Evolutionary conservation across 805 yeast genomes (phyloP).

Genomic region (Lipomyces anomalus): DNA sequence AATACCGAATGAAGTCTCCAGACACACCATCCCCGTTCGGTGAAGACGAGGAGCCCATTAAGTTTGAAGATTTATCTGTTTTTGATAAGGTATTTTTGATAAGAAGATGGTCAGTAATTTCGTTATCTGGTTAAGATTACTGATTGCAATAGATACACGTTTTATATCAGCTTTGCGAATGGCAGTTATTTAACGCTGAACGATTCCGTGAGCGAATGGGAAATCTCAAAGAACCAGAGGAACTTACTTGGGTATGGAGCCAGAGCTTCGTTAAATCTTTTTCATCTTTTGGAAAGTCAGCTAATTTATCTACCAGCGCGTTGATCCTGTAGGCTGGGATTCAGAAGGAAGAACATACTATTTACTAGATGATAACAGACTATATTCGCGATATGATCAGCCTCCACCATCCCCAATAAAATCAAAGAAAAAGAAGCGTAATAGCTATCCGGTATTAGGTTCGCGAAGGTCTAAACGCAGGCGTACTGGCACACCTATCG

Average conservation of each 20-base stretch:
- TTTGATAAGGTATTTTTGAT: constrained; percentile 15
- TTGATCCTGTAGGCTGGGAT: constrained; percentile 31
- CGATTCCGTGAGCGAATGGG: constrained; percentile 26
- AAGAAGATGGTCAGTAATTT: no score
- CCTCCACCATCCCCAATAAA: no score
- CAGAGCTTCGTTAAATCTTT: not conserved
- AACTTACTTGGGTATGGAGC: constrained; percentile 17
- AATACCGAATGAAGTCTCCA: constrained; percentile 20
- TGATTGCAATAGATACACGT: constrained; percentile 7
- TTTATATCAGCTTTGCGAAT: constrained; percentile 15
- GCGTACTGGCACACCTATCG: constrained; percentile 3
- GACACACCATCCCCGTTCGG: constrained; percentile 10
- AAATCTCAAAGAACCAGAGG: constrained; percentile 19
- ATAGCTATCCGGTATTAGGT: no score
- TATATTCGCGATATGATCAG: constrained; percentile 25
- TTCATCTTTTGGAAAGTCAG: not conserved
- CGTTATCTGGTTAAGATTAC: not conserved
- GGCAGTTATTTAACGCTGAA: constrained; percentile 19
- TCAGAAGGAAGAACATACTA: constrained; percentile 29
- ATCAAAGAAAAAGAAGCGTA: no score
- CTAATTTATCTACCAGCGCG: constrained; percentile 25
- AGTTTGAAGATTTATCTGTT: constrained; percentile 13
- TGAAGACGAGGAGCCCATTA: constrained; percentile 14
- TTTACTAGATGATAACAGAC: constrained; percentile 35
- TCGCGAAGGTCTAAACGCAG: constrained; percentile 16